phyloP scores from a whole-genome alignment of 768 basidiomycete species.

The Megacollybia marginata region DNA sequence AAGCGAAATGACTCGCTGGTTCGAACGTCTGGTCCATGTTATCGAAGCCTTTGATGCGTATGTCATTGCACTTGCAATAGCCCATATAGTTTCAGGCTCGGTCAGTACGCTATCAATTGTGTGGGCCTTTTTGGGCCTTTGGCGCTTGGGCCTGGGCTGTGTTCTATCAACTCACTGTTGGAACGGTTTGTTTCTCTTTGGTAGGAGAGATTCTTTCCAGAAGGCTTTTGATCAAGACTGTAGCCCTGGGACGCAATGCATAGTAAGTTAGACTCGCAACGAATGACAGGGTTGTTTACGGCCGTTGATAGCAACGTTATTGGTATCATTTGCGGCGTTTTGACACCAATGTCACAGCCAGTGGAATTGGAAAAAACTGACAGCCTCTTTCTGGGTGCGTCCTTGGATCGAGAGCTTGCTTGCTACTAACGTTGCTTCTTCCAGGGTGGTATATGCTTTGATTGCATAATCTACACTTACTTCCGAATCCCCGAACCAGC shows the following conservation, averaged over 20 bases:
- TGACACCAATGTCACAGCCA: constrained; percentile 15
- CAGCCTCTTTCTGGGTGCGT: constrained; percentile 13
- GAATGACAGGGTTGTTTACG: too few species aligned
- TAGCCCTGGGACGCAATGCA: constrained; percentile 11
- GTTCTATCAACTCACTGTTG: constrained; percentile 12
- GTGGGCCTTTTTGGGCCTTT: constrained; percentile 13
- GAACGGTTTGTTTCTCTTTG: constrained; percentile 12
- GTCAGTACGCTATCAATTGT: constrained; percentile 12
- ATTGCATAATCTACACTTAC: constrained; percentile 12
- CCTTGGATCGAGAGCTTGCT: background rate
- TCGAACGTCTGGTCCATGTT: constrained; percentile 77
- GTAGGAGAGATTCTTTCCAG: constrained; percentile 11
- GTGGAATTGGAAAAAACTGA: constrained; percentile 12
- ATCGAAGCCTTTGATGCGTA: constrained; percentile 83
- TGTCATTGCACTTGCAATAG: constrained; percentile 54
- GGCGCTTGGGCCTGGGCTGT: constrained; percentile 12
- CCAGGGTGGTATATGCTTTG: constrained; percentile 5
- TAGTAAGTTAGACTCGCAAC: constrained; percentile 6
- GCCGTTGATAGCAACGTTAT: constrained; percentile 10
- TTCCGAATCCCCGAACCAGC: constrained; percentile 13
- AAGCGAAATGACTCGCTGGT: constrained; percentile 66
- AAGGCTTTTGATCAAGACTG: constrained; percentile 10
- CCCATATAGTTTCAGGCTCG: constrained; percentile 23
- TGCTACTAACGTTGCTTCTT: background rate
- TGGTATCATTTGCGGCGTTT: constrained; percentile 11